Percentiles rank a stretch among this genome's conserved stretches.
Evolutionary conservation across 441 rosid genomes (phyloP).

Genomic region (Aleurites moluccanus): DNA sequence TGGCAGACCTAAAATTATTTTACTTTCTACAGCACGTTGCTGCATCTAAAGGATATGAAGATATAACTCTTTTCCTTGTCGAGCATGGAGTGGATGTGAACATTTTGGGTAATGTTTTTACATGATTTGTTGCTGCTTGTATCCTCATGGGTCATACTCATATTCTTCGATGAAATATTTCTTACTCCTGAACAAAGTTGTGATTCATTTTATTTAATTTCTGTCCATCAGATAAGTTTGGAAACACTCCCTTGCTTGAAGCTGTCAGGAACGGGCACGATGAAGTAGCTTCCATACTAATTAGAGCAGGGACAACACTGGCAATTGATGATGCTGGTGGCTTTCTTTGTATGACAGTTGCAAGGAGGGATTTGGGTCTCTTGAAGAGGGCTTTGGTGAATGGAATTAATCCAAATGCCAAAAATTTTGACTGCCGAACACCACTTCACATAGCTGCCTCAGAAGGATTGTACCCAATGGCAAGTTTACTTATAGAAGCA

Average conservation of each 20-base stretch:
- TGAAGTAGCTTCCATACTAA: constrained; percentile 56
- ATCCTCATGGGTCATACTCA: not conserved
- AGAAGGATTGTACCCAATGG: constrained; percentile 58
- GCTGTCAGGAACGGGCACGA: constrained; percentile 74
- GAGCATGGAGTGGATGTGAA: constrained; percentile 59
- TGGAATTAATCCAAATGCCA: constrained; percentile 73
- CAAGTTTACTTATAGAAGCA: constrained; percentile 55
- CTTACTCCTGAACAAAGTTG: not conserved
- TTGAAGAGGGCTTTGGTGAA: constrained; percentile 52
- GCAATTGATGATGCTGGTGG: constrained; percentile 64
- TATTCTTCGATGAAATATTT: not conserved
- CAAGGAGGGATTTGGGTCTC: constrained; percentile 58
- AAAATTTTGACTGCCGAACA: constrained; percentile 66
- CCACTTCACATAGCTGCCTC: constrained; percentile 84
- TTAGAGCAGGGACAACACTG: constrained; percentile 58
- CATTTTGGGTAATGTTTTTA: constrained; percentile 39
- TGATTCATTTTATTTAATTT: constrained; percentile 2
- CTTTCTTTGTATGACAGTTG: constrained; percentile 65
- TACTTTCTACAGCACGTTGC: constrained; percentile 65
- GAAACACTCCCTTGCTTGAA: constrained; percentile 77
- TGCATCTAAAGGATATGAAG: constrained; percentile 73
- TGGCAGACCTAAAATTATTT: not conserved
- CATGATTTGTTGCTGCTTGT: not conserved
- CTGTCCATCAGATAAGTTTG: constrained; percentile 50
- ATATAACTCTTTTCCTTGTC: constrained; percentile 55